Evolutionary conservation across 805 yeast species (phyloP), one percentile per base, ranked within the genome.

Genomic region (Spathaspora hagerdaliae): DNA sequence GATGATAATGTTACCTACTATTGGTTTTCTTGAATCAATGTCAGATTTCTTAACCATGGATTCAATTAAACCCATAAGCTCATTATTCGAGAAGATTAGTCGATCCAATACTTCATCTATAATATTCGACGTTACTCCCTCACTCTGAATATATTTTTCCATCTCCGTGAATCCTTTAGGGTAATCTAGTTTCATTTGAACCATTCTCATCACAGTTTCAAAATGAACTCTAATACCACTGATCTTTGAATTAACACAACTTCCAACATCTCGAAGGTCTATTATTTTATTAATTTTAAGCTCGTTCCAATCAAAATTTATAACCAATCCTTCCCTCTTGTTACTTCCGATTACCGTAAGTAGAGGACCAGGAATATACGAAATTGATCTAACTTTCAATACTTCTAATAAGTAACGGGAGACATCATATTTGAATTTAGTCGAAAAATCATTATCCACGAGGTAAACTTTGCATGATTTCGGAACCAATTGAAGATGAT

Each of bases 271-370:
- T 38, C 68, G 48, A 31, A 65, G 53, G 45, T 67, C 71, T 11
- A 51, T 36, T 3, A 66, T 50, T 11, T 56, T 43, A 11, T 43
- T 41, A 7, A 65, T 46, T 4, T 46, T 48, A 9, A 50, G 35
- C 7, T 54, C 35, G 29, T 52, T 51, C 71, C 71, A 67, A 7
- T 60, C 60, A 27, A 64, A 42, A 46, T 65, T 61, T 9, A 67
- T 32, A 7, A 66, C 64, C 9, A 67, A 39, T 1, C 67, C 69
- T 36, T 58, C 42, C 13, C 47, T n/a, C 9, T 44, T 31, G 41
- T 55, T 56, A 9, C 57, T 46, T 1, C 63, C 57, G 2, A 65
- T 42, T 7, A 60, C 53, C 0, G 57, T 31, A 38, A 63, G 39
- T 1, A 58, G 43, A 2, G 61, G 42, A 11, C 49, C 57, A 0